Evolutionary conservation across 2,329 filamentous ascomycete species (phyloP).

Genomic region (Colletotrichum tanaceti): DNA sequence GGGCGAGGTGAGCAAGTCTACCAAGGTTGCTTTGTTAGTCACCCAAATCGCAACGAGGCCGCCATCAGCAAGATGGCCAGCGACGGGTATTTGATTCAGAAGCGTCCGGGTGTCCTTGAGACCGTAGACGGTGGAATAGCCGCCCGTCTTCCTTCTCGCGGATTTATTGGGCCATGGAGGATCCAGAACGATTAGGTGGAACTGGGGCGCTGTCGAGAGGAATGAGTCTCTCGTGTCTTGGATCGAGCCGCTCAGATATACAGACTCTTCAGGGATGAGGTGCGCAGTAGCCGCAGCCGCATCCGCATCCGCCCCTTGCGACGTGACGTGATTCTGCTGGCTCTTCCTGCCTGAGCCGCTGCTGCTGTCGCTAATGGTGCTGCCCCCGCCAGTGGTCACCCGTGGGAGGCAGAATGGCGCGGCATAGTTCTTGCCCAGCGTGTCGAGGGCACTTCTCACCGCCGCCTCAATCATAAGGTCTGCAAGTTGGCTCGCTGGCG

Average conservation of each 20-base stretch:
- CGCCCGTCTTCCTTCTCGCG: slow-evolving; percentile 67
- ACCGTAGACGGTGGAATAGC: slow-evolving; percentile 61
- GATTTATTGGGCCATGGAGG: slow-evolving; percentile 87
- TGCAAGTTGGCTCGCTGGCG: slow-evolving; percentile 61
- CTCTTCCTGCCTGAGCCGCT: not conserved
- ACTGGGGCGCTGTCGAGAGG: slow-evolving; percentile 59
- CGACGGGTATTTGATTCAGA: slow-evolving; percentile 67
- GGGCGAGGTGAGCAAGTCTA: slow-evolving; percentile 64
- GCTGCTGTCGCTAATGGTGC: not conserved
- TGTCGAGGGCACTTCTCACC: slow-evolving; percentile 57
- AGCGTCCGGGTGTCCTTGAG: slow-evolving; percentile 61
- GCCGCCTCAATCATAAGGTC: slow-evolving; percentile 65
- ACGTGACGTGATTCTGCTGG: slow-evolving; percentile 6
- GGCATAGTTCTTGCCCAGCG: slow-evolving; percentile 48
- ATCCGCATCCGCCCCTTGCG: not conserved
- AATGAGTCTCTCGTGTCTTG: slow-evolving; percentile 56
- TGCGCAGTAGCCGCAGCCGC: slow-evolving; percentile 21
- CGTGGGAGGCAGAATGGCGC: slow-evolving; percentile 64
- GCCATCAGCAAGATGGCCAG: slow-evolving; percentile 61
- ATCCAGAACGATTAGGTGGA: slow-evolving; percentile 78
- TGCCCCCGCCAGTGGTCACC: slow-evolving; percentile 40
- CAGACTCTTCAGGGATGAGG: slow-evolving; percentile 56
- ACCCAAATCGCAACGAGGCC: slow-evolving; percentile 80
- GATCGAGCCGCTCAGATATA: slow-evolving; percentile 63
- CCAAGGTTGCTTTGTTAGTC: slow-evolving; percentile 75